phyloP scores from a whole-genome alignment of 148 eudicot species.

The Pouteria glomerata region DNA sequence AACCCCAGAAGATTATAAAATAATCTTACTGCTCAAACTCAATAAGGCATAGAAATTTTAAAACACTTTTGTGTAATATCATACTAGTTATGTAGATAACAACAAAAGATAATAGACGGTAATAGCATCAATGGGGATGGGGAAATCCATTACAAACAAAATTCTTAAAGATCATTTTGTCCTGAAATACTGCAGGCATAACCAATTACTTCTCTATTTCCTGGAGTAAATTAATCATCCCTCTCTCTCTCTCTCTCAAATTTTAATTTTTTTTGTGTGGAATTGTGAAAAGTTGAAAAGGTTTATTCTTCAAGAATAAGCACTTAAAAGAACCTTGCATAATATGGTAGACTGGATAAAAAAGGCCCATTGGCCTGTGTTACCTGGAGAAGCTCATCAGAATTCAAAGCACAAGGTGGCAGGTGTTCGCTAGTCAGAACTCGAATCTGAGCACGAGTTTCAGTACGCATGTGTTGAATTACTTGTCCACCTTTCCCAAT shows the following conservation, averaged over 20 bases:
- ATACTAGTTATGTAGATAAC: neutral
- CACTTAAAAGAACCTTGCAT: neutral
- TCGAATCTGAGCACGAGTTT: slow-evolving; percentile 76
- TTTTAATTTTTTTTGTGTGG: neutral
- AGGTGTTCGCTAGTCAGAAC: slow-evolving; percentile 68
- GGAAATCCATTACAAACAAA: too few relatives aligned
- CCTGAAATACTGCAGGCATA: neutral
- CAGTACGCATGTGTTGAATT: slow-evolving; percentile 71
- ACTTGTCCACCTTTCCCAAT: slow-evolving; percentile 95
- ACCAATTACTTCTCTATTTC: neutral
- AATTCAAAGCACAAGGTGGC: slow-evolving; percentile 73
- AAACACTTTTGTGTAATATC: neutral
- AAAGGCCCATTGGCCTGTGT: neutral
- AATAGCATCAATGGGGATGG: neutral
- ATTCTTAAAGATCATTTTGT: too few relatives aligned
- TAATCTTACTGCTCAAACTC: slow-evolving; percentile 3
- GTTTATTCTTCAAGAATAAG: neutral
- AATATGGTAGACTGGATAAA: neutral
- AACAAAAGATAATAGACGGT: neutral
- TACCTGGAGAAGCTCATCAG: slow-evolving; percentile 97
- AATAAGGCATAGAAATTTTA: neutral
- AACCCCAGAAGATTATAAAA: neutral
- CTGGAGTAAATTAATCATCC: neutral
- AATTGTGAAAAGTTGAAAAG: neutral
- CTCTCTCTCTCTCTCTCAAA: neutral